A percentile compares a stretch with the other conserved stretches of the same genome.
Conservation (phyloP, 2,329 filamentous ascomycete genomes). For the Xylariaceae sp. region DNA sequence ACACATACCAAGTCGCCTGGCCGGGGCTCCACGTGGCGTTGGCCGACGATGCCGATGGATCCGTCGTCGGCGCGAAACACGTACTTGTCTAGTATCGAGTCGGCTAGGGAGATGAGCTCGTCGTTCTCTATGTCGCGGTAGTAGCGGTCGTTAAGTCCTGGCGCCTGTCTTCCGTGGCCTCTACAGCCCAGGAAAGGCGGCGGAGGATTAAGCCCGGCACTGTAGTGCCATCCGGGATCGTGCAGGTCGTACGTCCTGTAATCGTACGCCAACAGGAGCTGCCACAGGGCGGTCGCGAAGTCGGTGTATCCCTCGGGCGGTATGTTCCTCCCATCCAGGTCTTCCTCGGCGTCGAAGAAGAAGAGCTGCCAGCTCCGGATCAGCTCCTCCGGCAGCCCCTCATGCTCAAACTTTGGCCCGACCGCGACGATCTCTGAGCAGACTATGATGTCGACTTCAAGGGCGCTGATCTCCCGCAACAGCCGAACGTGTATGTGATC, state of each 20-base stretch:
- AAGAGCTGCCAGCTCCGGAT: slow-evolving; percentile 3
- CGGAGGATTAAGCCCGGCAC: not conserved
- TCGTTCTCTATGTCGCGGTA: no score
- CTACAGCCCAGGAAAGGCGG: slow-evolving; percentile 1
- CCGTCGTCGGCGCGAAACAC: slow-evolving; percentile 5
- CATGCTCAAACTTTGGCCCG: not conserved
- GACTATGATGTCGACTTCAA: slow-evolving; percentile 9
- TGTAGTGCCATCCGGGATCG: slow-evolving; percentile 4
- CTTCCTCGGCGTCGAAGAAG: slow-evolving; percentile 2
- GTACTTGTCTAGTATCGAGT: not conserved
- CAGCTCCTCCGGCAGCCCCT: not conserved
- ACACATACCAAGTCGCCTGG: slow-evolving; percentile 9
- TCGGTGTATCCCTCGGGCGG: not conserved
- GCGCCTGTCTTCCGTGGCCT: no score
- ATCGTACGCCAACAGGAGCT: slow-evolving; percentile 6
- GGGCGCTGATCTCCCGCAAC: not conserved
- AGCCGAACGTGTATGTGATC: not conserved
- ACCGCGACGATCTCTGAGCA: slow-evolving; percentile 2
- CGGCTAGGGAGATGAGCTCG: not conserved
- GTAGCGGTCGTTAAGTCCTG: not conserved
- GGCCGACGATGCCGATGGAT: slow-evolving; percentile 12
- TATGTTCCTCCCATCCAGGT: not conserved
- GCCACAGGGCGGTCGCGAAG: slow-evolving; percentile 8
- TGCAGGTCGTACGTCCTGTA: not conserved
- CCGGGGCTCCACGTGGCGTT: not conserved